Conservation (phyloP, 257 asterid genomes). For the Nicotiana tabacum region DNA sequence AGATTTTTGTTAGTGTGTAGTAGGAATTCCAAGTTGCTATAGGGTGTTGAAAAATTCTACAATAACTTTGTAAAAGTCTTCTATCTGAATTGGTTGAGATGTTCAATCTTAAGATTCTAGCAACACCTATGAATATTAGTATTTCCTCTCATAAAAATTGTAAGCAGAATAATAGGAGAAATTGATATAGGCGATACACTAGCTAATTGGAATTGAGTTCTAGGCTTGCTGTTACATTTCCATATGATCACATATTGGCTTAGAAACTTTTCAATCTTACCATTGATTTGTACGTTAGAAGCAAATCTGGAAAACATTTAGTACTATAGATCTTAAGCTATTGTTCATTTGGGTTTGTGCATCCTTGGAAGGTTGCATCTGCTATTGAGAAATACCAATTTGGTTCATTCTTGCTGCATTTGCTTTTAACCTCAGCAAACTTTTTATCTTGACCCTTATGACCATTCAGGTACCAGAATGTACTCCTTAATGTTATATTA, state of each 20-base stretch:
- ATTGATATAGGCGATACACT: neutral
- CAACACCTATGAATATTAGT: neutral
- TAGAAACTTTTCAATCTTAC: neutral
- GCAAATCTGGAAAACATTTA: neutral
- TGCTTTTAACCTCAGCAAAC: conserved; percentile 86
- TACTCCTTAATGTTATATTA: neutral
- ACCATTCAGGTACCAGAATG: conserved; percentile 64
- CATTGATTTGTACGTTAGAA: neutral
- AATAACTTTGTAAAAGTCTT: neutral
- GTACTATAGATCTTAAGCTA: neutral
- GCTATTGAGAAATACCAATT: conserved; percentile 76
- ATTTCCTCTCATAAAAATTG: neutral
- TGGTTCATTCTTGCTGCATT: conserved; percentile 75
- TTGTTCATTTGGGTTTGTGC: conserved; percentile 72
- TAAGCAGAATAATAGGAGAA: neutral
- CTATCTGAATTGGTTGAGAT: neutral
- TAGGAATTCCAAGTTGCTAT: too few relatives aligned
- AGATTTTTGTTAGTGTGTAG: too few relatives aligned
- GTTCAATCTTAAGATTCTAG: neutral
- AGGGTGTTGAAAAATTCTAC: too few relatives aligned
- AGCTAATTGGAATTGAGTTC: neutral
- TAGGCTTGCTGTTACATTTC: neutral
- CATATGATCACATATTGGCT: neutral
- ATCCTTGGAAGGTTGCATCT: conserved; percentile 82
- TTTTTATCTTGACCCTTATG: conserved; percentile 83